Evolutionary conservation across 2,329 filamentous ascomycete genomes (phyloP).

Genomic region (Alternaria sp.): DNA sequence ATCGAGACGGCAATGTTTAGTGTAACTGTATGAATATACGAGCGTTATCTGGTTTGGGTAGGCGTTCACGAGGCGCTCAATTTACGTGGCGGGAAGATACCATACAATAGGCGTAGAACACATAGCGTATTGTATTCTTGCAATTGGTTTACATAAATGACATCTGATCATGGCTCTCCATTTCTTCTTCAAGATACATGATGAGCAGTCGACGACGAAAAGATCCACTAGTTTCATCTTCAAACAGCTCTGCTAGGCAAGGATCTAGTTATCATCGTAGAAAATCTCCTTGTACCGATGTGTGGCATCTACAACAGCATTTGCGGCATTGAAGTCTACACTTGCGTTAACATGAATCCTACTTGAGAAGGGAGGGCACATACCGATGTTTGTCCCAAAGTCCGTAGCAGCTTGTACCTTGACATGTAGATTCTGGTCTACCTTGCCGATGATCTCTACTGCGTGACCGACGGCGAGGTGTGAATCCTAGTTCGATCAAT

Average conservation of each 20-base stretch:
- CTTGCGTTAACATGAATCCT: background rate
- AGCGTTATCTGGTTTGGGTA: background rate
- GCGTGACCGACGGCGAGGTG: slow-evolving; percentile 73
- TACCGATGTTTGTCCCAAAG: slow-evolving; percentile 73
- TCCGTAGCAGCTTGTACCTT: slow-evolving; percentile 74
- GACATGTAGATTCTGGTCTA: slow-evolving; percentile 74
- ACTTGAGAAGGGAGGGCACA: slow-evolving; percentile 40
- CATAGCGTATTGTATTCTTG: background rate
- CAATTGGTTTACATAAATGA: no score
- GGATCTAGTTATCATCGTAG: slow-evolving; percentile 57
- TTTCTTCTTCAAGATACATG: no score
- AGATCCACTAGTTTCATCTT: no score
- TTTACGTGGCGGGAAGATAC: background rate
- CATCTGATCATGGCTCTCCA: background rate
- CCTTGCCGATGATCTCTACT: slow-evolving; percentile 80
- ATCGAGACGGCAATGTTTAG: background rate
- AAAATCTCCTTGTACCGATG: slow-evolving; percentile 84
- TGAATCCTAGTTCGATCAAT: slow-evolving; percentile 61
- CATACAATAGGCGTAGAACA: background rate
- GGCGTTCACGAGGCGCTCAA: background rate
- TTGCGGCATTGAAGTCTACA: slow-evolving; percentile 75
- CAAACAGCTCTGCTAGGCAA: no score
- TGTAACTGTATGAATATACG: background rate
- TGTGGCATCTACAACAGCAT: slow-evolving; percentile 83
- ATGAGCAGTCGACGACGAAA: no score